Evolutionary conservation across 75 land plant genomes (phyloP).

Genomic region (Pinus albicaulis): DNA sequence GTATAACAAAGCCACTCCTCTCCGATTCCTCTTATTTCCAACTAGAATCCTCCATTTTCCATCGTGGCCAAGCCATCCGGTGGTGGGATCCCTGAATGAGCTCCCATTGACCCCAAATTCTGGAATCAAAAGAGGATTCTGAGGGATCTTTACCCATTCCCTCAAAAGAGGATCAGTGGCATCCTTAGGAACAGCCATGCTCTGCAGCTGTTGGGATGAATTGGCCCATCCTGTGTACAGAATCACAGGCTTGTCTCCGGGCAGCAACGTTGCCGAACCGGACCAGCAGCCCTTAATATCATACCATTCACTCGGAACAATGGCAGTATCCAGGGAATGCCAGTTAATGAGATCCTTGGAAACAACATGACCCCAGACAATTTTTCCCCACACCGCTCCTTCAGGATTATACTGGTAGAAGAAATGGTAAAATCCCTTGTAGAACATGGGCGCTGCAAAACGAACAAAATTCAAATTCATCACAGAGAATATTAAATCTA

Average conservation of each 20-base stretch:
- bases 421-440: conserved; percentile 33
- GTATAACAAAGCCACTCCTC: conserved; percentile 37
- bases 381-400: conserved; percentile 48
- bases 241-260: conserved; percentile 47
- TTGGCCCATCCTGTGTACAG: conserved; percentile 65
- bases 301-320: conserved; percentile 55
- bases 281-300: conserved; percentile 82
- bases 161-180: conserved; percentile 31
- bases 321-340: conserved; percentile 43
- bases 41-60: conserved; percentile 32
- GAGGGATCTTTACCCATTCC: conserved; percentile 30
- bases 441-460: conserved; percentile 35
- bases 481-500: background rate
- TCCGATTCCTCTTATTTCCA: conserved; percentile 16
- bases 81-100: conserved; percentile 47
- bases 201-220: conserved; percentile 34
- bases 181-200: conserved; percentile 33
- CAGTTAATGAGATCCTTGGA: conserved; percentile 80
- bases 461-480: background rate
- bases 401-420: conserved; percentile 45
- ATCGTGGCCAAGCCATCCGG: conserved; percentile 38
- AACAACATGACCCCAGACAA: conserved; percentile 78
- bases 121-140: conserved; percentile 35
- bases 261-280: conserved; percentile 70
- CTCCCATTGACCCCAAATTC: conserved; percentile 19